Base-by-base conservation (phyloP, 495 filamentous ascomycete species). In the Venustampulla echinocandica region DNA sequence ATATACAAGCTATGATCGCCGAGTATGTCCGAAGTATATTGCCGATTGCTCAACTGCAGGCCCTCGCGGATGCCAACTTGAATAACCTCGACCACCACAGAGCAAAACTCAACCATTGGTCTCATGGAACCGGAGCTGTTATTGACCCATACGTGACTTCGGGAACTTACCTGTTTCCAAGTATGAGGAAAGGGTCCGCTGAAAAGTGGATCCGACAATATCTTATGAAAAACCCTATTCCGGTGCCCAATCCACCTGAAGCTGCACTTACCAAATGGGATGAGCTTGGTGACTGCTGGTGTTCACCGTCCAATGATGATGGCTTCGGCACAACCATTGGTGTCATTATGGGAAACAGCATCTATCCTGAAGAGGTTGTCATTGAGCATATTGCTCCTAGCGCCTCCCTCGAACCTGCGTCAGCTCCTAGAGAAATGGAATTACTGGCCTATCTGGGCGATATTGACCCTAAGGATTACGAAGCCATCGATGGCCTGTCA, bases 281-380 rank as follows among this genome's bases (percentile, higher is more conserved):
- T 2, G 77, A 85, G 23, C 68, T 75, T 15, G 78, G 77, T 23
- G 75, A 85, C 33, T 85, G 81, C 61, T 87, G 77, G 77, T 84
- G 82, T 61, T 69, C 70, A 28, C 74, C 65, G 17, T 61, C 59
- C 30, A 42, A 52, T 10, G 37, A 54, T 13, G 58, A 61, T 40
- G 37, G 59, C 33, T 32, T 62, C 13, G 45, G 45, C 2, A 32
- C 49, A 1, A 53, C 41, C 24, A 49, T 87, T 10, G 61, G 60
- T 15, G 68, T 85, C 40, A 42, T 64, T 24, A 61, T 75, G 18
- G 58, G 64, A 23, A 56, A 62, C 24, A 23, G 50, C 3, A 67
- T 85, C 43, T 69, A 72, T 50, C 75, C 80, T 2, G 67, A 69
- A 22, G 55, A 74, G 40, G 46, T 85, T 18, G 73, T 78, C 2